These are phyloP conservation scores for Berberis thunbergii DNA, from an alignment of 164 flowering plant genomes.

Conservation along the genomic window DNA sequence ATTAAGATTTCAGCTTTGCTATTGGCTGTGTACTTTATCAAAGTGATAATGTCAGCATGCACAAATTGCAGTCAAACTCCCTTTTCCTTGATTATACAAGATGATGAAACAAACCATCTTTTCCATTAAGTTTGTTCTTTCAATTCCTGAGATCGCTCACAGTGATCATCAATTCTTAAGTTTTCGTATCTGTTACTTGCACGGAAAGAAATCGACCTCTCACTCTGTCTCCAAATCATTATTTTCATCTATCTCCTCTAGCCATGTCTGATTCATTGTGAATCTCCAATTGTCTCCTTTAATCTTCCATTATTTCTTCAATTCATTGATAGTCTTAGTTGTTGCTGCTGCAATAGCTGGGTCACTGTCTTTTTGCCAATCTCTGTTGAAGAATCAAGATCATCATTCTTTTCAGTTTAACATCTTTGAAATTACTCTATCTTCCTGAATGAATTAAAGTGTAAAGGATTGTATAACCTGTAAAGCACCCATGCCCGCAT, in stretches of 20 bases:
- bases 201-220: neutral
- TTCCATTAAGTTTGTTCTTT: neutral
- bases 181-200: neutral
- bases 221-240: conserved; percentile 2
- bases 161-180: neutral
- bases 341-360: conserved; percentile 85
- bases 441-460: no score
- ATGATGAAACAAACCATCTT: no score
- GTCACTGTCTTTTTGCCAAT: conserved; percentile 79
- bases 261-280: conserved; percentile 39
- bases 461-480: conserved; percentile 35
- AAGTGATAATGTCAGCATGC: no score
- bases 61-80: no score
- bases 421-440: no score
- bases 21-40: no score
- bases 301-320: conserved; percentile 87
- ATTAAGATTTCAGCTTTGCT: no score
- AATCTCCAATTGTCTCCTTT: conserved; percentile 89
- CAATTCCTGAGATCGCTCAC: neutral
- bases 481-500: conserved; percentile 98
- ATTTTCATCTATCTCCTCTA: conserved; percentile 14
- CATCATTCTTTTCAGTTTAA: no score
- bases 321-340: conserved; percentile 64
- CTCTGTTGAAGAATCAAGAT: conserved; percentile 37
- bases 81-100: no score